These are phyloP conservation scores for Flaveria sonorensis DNA, from an alignment of 129 eudicot genomes.

Conservation along the genomic window DNA sequence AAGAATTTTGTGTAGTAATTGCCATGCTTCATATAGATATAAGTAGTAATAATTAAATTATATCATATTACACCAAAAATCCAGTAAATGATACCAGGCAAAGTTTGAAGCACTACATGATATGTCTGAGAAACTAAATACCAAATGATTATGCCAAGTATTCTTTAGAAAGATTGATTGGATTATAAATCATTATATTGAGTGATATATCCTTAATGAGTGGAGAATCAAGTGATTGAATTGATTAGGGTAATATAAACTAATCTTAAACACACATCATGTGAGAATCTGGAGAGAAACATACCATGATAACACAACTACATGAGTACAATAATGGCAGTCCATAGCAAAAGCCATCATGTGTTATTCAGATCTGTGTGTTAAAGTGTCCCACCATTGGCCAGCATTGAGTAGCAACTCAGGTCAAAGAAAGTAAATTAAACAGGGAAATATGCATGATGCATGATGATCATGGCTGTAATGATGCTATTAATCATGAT, in stretches of 20 bases:
- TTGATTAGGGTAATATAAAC: slow-evolving; percentile 37
- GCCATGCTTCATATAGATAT: not conserved
- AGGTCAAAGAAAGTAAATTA: slow-evolving; percentile 33
- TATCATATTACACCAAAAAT: not conserved
- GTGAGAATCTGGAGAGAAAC: slow-evolving; percentile 31
- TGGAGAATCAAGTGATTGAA: slow-evolving; percentile 37
- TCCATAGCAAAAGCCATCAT: slow-evolving; percentile 37
- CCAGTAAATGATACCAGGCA: not conserved
- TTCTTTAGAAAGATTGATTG: slow-evolving; percentile 12
- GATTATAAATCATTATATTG: slow-evolving; percentile 11
- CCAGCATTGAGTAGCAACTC: slow-evolving; percentile 39
- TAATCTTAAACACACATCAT: slow-evolving; percentile 36
- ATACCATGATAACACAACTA: slow-evolving; percentile 35
- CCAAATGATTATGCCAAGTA: slow-evolving; percentile 21
- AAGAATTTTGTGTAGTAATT: not conserved
- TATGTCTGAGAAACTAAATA: not conserved
- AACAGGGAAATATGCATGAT: slow-evolving; percentile 37
- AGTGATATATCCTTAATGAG: slow-evolving; percentile 37
- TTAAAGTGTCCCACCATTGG: slow-evolving; percentile 44
- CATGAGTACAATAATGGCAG: slow-evolving; percentile 39
- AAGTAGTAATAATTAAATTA: not conserved
- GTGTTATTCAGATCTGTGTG: slow-evolving; percentile 37
- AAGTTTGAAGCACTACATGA: not conserved
- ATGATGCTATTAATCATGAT: slow-evolving; percentile 39
- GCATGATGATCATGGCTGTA: slow-evolving; percentile 36